Conservation (phyloP, 1,284 basidiomycete species). For the Cutaneotrichosporon sp. region DNA sequence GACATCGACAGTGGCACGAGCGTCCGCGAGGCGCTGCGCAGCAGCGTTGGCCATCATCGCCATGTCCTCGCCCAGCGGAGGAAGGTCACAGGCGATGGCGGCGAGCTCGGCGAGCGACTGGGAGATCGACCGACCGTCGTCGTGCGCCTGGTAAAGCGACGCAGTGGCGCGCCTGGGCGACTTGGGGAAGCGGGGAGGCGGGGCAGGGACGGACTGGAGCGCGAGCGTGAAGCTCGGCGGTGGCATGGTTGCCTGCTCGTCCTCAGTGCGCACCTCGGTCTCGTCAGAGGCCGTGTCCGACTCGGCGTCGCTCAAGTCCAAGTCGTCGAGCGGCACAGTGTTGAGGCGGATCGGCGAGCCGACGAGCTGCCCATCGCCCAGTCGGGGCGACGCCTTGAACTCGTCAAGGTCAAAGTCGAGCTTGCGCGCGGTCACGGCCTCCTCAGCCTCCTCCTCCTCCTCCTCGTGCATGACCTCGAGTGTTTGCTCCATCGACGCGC, state of each 20-base stretch:
- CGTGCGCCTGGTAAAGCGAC: conserved; percentile 21
- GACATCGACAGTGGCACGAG: conserved; percentile 11
- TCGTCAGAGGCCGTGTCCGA: conserved; percentile 10
- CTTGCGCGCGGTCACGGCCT: conserved; percentile 3
- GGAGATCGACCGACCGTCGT: conserved; percentile 25
- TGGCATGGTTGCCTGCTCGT: not conserved
- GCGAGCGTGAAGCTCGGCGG: not conserved
- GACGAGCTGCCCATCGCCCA: not conserved
- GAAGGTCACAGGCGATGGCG: conserved; percentile 22
- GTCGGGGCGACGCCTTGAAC: conserved; percentile 1
- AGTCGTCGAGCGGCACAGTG: conserved; percentile 12
- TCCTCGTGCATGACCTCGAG: conserved; percentile 27
- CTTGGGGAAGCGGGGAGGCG: conserved; percentile 11
- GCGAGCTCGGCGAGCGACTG: conserved; percentile 27
- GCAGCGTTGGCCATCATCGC: conserved; percentile 14
- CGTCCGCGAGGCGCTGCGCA: conserved; percentile 12
- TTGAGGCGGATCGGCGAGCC: conserved; percentile 11
- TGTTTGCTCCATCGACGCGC: conserved; percentile 1
- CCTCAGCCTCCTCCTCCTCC: not conserved
- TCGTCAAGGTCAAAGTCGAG: conserved; percentile 8
- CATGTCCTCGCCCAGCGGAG: conserved; percentile 18
- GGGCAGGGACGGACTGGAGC: not conserved
- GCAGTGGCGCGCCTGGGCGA: conserved; percentile 8
- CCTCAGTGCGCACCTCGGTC: conserved; percentile 7
- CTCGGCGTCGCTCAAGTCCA: conserved; percentile 13